These are phyloP conservation scores for Malus hybrid DNA, from an alignment of 331 rosid species.

Conservation along the genomic window DNA sequence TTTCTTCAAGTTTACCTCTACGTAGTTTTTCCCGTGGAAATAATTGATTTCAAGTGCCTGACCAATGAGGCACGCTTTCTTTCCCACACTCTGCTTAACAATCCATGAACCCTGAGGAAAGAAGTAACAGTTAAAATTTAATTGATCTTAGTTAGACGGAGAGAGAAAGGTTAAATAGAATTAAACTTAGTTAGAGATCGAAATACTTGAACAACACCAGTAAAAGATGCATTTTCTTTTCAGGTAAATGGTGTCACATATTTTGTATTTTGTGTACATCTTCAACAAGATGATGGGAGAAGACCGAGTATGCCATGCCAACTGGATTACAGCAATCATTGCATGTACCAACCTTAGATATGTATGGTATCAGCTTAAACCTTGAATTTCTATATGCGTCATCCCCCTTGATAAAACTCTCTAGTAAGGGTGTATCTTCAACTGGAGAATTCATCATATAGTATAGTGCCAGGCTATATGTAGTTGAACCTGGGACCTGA, in stretches of 20 bases:
- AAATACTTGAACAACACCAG: background rate
- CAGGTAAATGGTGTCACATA: background rate
- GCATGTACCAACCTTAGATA: slow-evolving; percentile 26
- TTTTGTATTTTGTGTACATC: background rate
- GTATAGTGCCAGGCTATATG: slow-evolving; percentile 29
- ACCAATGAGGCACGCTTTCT: slow-evolving; percentile 31
- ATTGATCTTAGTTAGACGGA: background rate
- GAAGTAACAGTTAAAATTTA: background rate
- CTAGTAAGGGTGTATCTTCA: slow-evolving; percentile 30
- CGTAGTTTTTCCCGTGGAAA: slow-evolving; percentile 32
- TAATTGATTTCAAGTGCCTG: slow-evolving; percentile 36
- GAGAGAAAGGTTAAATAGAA: background rate
- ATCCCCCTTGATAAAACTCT: slow-evolving; percentile 36
- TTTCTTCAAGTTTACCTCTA: slow-evolving; percentile 20
- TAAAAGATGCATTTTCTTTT: background rate
- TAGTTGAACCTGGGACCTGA: slow-evolving; percentile 39
- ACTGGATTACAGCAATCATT: background rate
- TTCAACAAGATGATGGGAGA: background rate
- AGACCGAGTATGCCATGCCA: background rate
- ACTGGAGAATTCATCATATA: slow-evolving; percentile 30
- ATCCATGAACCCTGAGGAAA: slow-evolving; percentile 35
- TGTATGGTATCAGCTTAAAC: slow-evolving; percentile 38
- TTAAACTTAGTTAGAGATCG: no score
- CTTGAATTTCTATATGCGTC: slow-evolving; percentile 37
- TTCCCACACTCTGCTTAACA: slow-evolving; percentile 36